Evolutionary conservation across 176 grass and related monocot species (phyloP).

Genomic region (Oryza officinalis): DNA sequence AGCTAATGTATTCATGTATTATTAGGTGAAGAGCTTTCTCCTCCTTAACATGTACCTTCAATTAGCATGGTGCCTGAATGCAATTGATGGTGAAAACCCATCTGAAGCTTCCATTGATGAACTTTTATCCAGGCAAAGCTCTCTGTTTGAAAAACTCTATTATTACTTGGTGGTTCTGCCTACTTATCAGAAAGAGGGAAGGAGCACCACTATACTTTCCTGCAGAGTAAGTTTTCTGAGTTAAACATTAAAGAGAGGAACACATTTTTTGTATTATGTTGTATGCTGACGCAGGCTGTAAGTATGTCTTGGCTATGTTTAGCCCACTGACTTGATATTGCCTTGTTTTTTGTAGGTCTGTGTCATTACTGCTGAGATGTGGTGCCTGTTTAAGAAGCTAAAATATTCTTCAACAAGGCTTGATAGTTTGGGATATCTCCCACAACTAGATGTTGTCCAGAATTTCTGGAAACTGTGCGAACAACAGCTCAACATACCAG

Average conservation of each 20-base stretch:
- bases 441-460: conserved; percentile 66
- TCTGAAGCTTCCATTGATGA: conserved; percentile 66
- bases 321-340: conserved; percentile 13
- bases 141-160: conserved; percentile 79
- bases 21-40: conserved; percentile 94
- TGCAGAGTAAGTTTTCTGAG: conserved; percentile 69
- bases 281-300: background rate
- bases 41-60: conserved; percentile 95
- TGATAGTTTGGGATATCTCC: conserved; percentile 76
- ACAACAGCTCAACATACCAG: conserved; percentile 83
- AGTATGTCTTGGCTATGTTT: background rate
- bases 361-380: conserved; percentile 82
- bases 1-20: conserved; percentile 24
- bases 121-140: conserved; percentile 71
- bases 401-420: conserved; percentile 84
- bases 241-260: background rate
- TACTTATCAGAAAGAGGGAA: conserved; percentile 70
- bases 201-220: conserved; percentile 76
- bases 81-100: conserved; percentile 71
- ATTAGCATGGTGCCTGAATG: conserved; percentile 84
- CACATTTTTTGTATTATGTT: conserved; percentile 12
- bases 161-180: conserved; percentile 67
- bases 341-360: conserved; percentile 63
- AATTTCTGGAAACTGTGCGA: conserved; percentile 97
- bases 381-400: conserved; percentile 95